Percentiles rank a stretch among this genome's conserved stretches.
These are phyloP conservation scores for Ustilago shanxiensis DNA, from an alignment of 1,284 basidiomycete species.

Conservation along the genomic window DNA sequence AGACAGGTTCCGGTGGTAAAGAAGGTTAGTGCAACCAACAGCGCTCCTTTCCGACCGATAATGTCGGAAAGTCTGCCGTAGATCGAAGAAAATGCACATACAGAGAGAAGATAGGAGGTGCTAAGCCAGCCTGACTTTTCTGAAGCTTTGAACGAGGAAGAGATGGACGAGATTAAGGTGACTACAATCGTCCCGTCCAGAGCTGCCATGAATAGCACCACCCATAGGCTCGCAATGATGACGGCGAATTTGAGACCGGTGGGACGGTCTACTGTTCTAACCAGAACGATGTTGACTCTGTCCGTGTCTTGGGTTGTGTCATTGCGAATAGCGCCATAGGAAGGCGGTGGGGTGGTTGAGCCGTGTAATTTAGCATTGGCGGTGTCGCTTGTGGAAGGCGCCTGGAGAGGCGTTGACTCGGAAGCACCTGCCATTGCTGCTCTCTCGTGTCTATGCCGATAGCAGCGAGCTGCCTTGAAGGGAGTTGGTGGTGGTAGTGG, in stretches of 20 bases:
- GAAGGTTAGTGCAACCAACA: constrained; percentile 62
- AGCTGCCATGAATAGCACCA: constrained; percentile 64
- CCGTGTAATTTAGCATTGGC: neutral
- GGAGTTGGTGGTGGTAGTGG: neutral
- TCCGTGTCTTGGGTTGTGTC: neutral
- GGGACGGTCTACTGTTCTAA: constrained; percentile 13
- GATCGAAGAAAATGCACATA: constrained; percentile 67
- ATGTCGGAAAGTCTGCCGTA: constrained; percentile 67
- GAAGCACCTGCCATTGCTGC: constrained; percentile 21
- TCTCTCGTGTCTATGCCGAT: neutral
- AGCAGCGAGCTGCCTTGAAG: neutral
- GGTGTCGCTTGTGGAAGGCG: neutral
- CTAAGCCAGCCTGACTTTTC: constrained; percentile 66
- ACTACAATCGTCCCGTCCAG: constrained; percentile 68
- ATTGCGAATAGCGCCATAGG: constrained; percentile 18
- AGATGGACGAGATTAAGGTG: constrained; percentile 63
- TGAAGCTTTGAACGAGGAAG: constrained; percentile 66
- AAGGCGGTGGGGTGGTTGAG: neutral
- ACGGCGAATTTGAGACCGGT: constrained; percentile 54
- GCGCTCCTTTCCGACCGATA: constrained; percentile 66
- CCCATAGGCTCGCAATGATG: constrained; percentile 65
- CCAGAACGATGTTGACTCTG: constrained; percentile 1
- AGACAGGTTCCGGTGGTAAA: constrained; percentile 63
- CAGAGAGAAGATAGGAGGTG: constrained; percentile 66
- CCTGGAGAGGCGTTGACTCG: constrained; percentile 29